Evolutionary conservation across 306 rosid species (phyloP), one percentile per base, ranked within the genome.

Genomic region (Glycine soja): DNA sequence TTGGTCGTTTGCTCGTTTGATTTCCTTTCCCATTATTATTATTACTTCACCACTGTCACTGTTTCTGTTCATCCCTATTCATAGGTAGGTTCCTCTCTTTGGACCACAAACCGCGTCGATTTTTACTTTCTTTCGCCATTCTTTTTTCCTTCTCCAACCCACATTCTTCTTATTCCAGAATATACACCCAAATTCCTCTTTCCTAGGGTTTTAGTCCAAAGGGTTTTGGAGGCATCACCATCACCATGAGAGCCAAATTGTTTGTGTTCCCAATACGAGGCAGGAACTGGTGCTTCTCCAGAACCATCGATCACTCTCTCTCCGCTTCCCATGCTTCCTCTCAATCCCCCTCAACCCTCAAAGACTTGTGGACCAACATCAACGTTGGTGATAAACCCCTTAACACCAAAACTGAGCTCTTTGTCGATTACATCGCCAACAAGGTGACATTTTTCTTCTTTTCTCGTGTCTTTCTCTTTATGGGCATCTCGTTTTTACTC

Each of bases 241-340:
- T 13, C 74, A 50, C 70, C 53, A 92, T 93, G 99, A 93, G 85
- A 90, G 97, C 99, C 42, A 95, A 88, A 87, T 84, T 95, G 88
- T 79, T 92, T 6, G 99, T 93, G 30, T 93, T 95, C 88, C 97
- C 97, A 4, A 84, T 93, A n/a, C 84, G 83, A 73, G 97, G 97
- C 15, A 89, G 89, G 72, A 92, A 89, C 58, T 95, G 99, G 97
- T 95, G 97, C 74, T 95, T 93, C 68, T 57, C 83, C 87, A 86
- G 97, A 88, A 75, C 97, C 65, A 59, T 86, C 62, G 92, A 90
- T 10, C 86, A 74, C 9, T 14, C 85, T 10, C 65, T 79, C 77
- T 4, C 75, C 3, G 76, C 88, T 18, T 76, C 88, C 56, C 64
- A 83, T 3, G 19, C 87, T 54, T 75, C 84, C 3, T 58, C 90